Evolutionary conservation across 2,329 filamentous ascomycete species (phyloP), one percentile per base, ranked within the genome.

Genomic region (Geosmithia morbida): DNA sequence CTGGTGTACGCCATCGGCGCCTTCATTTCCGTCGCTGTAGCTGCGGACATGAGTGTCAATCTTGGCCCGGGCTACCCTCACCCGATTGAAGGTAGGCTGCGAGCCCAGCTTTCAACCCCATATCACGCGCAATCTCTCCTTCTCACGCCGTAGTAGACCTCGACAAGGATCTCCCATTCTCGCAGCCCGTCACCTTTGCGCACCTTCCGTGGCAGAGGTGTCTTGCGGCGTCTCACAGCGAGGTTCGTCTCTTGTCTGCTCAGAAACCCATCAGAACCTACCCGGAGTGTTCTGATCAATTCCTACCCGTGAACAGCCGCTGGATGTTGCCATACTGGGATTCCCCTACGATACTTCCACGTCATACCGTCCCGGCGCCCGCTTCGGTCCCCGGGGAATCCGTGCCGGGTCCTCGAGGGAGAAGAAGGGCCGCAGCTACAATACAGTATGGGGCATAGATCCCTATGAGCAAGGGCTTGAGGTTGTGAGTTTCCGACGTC

Each of bases 371-470:
- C 51, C 51, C 8, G 71, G 81, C 33, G 82, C 82, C 16, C 77
- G 87, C 14, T 94, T 94, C 57, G 87, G 87, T 0, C 87, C 87
- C 30, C 78, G 85, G 41, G 85, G 85, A 29, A 92, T 94, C 56
- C 81, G 87, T 48, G 79, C 84, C 33, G 87, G 85, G 40, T 81
- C 81, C 57, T 59, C 41, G 16, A 43, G 44, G 19, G 44, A 49
- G 40, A 45, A 40, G 17, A 39, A 42, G 37, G 50, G 50, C 14
- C 46, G 46, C 44, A 49, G 48, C 33, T 48, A 45, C 8, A 48
- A 51, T 26, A 51, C 50, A 10, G 50, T 37, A 16, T 37, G 33
- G 33, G 33, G 33, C 5, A 37, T 37, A 37, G 48, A 46, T 14
- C 43, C 30, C 18, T 48, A 44, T 18, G 43, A 37, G 19, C 46